Conservation (phyloP, 441 rosid species). For the Raphanus hybrid region DNA sequence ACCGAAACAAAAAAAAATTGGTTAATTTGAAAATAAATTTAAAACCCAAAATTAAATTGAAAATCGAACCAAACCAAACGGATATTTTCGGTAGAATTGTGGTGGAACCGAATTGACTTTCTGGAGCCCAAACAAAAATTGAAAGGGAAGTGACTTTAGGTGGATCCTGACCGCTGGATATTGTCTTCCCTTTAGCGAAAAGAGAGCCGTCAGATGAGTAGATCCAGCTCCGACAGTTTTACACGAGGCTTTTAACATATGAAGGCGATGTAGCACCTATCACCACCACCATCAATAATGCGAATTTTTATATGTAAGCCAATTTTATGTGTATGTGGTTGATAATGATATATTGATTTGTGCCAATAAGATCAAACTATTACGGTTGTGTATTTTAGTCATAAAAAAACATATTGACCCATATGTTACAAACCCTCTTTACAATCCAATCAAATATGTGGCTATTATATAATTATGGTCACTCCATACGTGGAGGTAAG, state of each 20-base stretch:
- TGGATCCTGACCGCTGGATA: slow-evolving; percentile 29
- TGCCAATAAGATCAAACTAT: slow-evolving; percentile 4
- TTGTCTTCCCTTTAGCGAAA: neutral
- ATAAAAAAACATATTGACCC: neutral
- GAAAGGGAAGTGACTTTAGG: slow-evolving; percentile 11
- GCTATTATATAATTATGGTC: slow-evolving; percentile 27
- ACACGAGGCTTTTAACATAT: slow-evolving; percentile 15
- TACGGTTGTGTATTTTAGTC: neutral
- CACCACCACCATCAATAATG: slow-evolving; percentile 34
- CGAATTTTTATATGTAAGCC: neutral
- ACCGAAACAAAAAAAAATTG: too few species aligned
- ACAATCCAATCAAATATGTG: slow-evolving; percentile 28
- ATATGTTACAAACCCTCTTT: neutral
- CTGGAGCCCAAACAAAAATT: slow-evolving; percentile 22
- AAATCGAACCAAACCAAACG: too few species aligned
- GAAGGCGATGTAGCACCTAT: slow-evolving; percentile 33
- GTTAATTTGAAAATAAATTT: too few species aligned
- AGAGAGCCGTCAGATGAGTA: slow-evolving; percentile 30
- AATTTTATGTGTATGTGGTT: neutral
- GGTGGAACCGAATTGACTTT: neutral
- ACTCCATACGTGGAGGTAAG: slow-evolving; percentile 26
- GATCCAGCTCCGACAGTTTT: slow-evolving; percentile 33
- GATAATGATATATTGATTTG: slow-evolving; percentile 2
- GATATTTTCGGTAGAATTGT: too few species aligned
- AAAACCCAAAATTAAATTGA: too few species aligned